Evolutionary conservation across 352 stramenopile genomes (phyloP), one percentile per base, ranked within the genome.

Genomic region (Phytophthora sp.): DNA sequence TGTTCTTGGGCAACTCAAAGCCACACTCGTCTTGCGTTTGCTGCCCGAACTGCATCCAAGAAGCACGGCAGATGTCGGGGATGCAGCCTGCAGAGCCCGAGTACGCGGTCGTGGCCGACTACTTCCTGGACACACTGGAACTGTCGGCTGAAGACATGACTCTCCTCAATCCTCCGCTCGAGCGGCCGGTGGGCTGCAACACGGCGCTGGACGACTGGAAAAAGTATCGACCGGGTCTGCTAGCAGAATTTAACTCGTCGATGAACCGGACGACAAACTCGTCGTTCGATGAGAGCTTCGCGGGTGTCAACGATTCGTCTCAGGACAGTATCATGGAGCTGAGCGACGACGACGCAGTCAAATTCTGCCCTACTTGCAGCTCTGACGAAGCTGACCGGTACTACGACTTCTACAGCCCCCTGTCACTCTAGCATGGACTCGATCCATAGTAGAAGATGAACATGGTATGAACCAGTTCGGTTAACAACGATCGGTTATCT

Each of bases 31-130:
- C 51, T 23, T 68, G 71, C 11, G 35, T 67, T 18, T 70, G 69
- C 26, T 83, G 74, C 42, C 65, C 72, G 2, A 63, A 53, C 15
- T 80, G 74, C 47, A 56, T 68, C 5, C 56, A 64, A 4, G 66
- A 76, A 26, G 67, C 71, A 38, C 67, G 71, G 33, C 61, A 66
- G 24, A 68, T 81, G 66, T 69, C 59, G 1, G 56, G 55, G 20
- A 66, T 67, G 49, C 41, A 27, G 1, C 66, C 60, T 23, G 31
- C 49, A 2, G 66, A 67, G 6, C 44, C 56, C 3, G 66, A 67
- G 46, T 74, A 66, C 46, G 55, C 55, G 26, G 55, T 71, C 7
- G 58, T 74, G 11, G 56, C 55, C 13, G 66, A 74, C 26, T 67
- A 64, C n/a, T 67, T 62, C 41, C 35, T 61, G 55, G 63, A 61